phyloP scores from a whole-genome alignment of 2,329 filamentous ascomycete genomes.

The Sporothrix mexicana region DNA sequence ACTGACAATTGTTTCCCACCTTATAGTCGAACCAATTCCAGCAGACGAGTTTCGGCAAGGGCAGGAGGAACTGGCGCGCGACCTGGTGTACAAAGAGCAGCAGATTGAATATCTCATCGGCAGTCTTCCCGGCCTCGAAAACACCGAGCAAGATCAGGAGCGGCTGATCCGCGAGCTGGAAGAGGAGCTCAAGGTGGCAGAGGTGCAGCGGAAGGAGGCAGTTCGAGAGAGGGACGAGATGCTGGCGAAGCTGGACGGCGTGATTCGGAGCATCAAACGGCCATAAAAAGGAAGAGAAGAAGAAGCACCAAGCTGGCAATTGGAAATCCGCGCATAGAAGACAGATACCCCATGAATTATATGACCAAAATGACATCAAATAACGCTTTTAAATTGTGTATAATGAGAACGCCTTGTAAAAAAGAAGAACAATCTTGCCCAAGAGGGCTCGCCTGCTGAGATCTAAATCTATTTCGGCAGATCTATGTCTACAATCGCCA shows the following conservation, averaged over 20 bases:
- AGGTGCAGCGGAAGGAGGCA: slow-evolving; percentile 66
- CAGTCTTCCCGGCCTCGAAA: slow-evolving; percentile 75
- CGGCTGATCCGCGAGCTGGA: slow-evolving; percentile 68
- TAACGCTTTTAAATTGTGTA: neutral
- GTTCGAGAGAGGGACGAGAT: slow-evolving; percentile 68
- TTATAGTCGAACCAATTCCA: slow-evolving; percentile 64
- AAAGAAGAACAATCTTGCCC: neutral
- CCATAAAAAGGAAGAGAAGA: slow-evolving; percentile 39
- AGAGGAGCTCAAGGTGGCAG: slow-evolving; percentile 67
- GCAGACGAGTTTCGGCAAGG: slow-evolving; percentile 69
- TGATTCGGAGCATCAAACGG: slow-evolving; percentile 65
- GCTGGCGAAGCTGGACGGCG: slow-evolving; percentile 63
- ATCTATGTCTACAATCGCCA: neutral
- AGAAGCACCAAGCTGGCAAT: too few relatives aligned
- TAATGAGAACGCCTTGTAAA: neutral
- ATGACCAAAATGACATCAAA: neutral
- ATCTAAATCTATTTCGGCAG: slow-evolving; percentile 8
- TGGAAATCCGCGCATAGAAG: neutral
- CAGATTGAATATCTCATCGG: slow-evolving; percentile 81
- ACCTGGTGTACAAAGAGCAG: slow-evolving; percentile 79
- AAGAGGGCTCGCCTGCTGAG: neutral
- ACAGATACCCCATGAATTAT: slow-evolving; percentile 32
- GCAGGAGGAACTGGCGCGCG: slow-evolving; percentile 74
- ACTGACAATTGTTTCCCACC: slow-evolving; percentile 27
- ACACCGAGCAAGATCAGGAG: slow-evolving; percentile 78